phyloP scores from a whole-genome alignment of 2,329 filamentous ascomycete genomes.

The Fusarium piperis region DNA sequence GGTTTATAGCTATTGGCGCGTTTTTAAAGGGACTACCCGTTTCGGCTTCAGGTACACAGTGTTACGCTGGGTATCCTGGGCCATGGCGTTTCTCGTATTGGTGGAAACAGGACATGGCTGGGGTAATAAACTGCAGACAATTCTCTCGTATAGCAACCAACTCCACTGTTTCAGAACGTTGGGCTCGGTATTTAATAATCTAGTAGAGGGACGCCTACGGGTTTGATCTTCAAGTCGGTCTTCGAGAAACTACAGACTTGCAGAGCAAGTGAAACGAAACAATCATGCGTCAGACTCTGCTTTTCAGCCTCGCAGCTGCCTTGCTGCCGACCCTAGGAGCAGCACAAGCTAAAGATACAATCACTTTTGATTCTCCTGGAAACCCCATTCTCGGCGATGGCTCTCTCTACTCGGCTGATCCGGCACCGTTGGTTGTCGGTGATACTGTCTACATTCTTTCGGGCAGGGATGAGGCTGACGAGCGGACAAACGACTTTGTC shows the following conservation, averaged over 20 bases:
- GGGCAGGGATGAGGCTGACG: slow-evolving; percentile 47
- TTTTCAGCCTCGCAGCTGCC: background rate
- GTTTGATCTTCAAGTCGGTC: background rate
- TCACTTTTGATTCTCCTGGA: slow-evolving; percentile 43
- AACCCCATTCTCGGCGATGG: slow-evolving; percentile 52
- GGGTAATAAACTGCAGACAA: slow-evolving; percentile 1
- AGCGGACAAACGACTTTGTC: slow-evolving; percentile 44
- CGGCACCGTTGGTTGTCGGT: slow-evolving; percentile 50
- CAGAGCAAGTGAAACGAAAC: background rate
- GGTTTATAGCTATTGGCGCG: slow-evolving; percentile 3
- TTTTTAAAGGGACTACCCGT: background rate
- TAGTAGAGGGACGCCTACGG: background rate
- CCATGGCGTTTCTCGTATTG: slow-evolving; percentile 6
- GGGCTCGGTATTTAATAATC: background rate
- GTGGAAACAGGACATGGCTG: background rate
- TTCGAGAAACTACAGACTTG: background rate
- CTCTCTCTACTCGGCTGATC: slow-evolving; percentile 51
- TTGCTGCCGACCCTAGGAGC: background rate
- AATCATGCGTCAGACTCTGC: background rate
- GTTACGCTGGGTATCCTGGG: background rate
- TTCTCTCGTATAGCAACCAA: background rate
- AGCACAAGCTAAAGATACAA: background rate
- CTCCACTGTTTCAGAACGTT: background rate
- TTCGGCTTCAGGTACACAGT: background rate
- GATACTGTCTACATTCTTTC: slow-evolving; percentile 50